A percentile compares a stretch with the other conserved stretches of the same genome.
These are phyloP conservation scores for Nannizziopsis arthrosporioides DNA, from an alignment of 2,329 filamentous ascomycete genomes.

Conservation along the genomic window DNA sequence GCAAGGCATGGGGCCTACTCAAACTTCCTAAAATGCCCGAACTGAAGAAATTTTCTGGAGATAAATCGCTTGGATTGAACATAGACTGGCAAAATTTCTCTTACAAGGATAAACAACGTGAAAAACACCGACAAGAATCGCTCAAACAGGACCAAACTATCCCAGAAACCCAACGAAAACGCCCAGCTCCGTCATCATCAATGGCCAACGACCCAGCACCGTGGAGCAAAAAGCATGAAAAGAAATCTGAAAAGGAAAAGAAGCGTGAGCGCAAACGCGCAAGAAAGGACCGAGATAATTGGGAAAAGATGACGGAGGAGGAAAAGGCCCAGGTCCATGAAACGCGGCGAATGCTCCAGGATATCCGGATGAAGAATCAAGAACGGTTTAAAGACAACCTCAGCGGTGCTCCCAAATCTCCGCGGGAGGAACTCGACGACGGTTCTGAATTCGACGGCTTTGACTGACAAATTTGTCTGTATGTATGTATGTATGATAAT, in stretches of 20 bases:
- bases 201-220: slow-evolving; percentile 46
- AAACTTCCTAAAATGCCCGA: slow-evolving; percentile 92
- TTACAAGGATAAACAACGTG: slow-evolving; percentile 61
- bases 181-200: slow-evolving; percentile 28
- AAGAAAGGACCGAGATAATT: slow-evolving; percentile 51
- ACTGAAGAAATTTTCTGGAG: slow-evolving; percentile 59
- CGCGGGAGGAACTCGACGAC: slow-evolving; percentile 16
- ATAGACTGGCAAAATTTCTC: slow-evolving; percentile 54
- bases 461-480: slow-evolving; percentile 22
- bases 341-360: slow-evolving; percentile 51
- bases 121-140: slow-evolving; percentile 51
- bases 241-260: slow-evolving; percentile 50
- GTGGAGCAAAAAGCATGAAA: slow-evolving; percentile 61
- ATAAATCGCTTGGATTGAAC: slow-evolving; percentile 47
- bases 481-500: not conserved
- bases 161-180: slow-evolving; percentile 34
- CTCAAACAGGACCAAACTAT: slow-evolving; percentile 38
- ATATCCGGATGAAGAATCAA: slow-evolving; percentile 50
- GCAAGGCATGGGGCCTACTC: slow-evolving; percentile 72
- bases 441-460: slow-evolving; percentile 51
- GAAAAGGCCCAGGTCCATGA: slow-evolving; percentile 53
- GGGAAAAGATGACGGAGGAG: slow-evolving; percentile 56
- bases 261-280: slow-evolving; percentile 54
- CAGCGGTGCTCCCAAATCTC: slow-evolving; percentile 16
- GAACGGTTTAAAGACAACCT: slow-evolving; percentile 13